Base-by-base conservation (phyloP, 148 eudicot genomes). In the Rhododendron henanense region DNA sequence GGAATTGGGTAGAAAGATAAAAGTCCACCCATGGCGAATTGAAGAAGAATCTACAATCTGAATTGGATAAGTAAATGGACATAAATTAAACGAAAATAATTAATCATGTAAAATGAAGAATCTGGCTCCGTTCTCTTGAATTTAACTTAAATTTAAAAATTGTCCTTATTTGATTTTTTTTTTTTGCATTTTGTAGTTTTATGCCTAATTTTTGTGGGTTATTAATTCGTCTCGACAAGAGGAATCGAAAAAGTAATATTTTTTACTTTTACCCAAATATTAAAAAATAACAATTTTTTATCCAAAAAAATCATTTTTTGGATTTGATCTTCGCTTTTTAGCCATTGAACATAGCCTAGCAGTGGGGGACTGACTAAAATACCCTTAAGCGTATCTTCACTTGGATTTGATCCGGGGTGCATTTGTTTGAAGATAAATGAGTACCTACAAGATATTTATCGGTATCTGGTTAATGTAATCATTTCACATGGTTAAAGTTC, bases 191-290 rank as follows among this genome's bases (percentile, higher is more conserved):
- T 41, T 0, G 5, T 41, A 41, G 44, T 41, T 41, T 41, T 41
- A 6, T 0, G 6, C 0, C 7, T 5, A 41, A 41, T 0, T 41
- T 41, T 41, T 41, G 0, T 41, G 0, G 6, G 1, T 41, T 41
- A 41, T 41, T 41, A 0, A 5, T 41, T 41, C 6, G 1, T 41
- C 44, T 41, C 6, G 44, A 41, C 44, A 0, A 41, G 7, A 41
- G 7, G 0, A 41, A 41, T 41, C 5, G 44, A 41, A 41, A 41
- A 41, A 0, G 6, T 5, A 41, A 5, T 39, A 5, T 41, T 41
- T 39, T 39, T 41, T 5, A 41, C 7, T 41, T 41, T 41, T 41
- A 41, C 44, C 44, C 6, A 5, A 41, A 41, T 6, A 5, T 41
- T 41, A 41, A 41, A 6, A 41, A 41, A 41, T 41, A 41, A 41